Conservation (phyloP, 257 asterid species). For the Solanum infundibuliforme region DNA sequence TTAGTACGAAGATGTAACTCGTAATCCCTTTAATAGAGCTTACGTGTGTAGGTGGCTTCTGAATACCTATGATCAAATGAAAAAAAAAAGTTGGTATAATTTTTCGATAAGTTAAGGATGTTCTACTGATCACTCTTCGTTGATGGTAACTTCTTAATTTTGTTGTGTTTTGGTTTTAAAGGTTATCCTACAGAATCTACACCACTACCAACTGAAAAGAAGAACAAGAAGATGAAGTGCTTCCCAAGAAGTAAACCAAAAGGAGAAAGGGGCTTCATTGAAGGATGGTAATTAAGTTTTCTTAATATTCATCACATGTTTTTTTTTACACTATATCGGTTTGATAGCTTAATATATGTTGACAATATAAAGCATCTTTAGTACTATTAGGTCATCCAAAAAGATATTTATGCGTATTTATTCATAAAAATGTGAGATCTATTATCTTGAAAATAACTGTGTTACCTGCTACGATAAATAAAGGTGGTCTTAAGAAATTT, state of each 20-base stretch:
- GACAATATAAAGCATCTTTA: neutral
- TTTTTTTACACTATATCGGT: neutral
- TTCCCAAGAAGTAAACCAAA: conserved; percentile 44
- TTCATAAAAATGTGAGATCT: neutral
- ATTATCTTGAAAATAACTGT: neutral
- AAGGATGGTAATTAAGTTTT: conserved; percentile 47
- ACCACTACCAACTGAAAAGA: conserved; percentile 8
- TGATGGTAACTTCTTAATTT: neutral
- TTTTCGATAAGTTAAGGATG: neutral
- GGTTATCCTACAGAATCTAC: conserved; percentile 51
- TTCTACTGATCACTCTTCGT: neutral
- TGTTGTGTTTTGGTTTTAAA: neutral
- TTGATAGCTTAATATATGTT: neutral
- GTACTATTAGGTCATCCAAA: neutral
- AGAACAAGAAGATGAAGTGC: conserved; percentile 32
- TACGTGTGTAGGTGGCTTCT: neutral
- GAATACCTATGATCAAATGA: neutral
- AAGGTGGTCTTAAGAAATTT: neutral
- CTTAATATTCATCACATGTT: neutral
- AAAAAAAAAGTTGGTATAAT: neutral
- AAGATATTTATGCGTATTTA: neutral
- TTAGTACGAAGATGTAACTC: neutral
- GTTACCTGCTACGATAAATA: neutral
- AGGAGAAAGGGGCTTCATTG: conserved; percentile 62
- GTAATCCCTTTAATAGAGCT: neutral